A percentile compares a stretch with the other conserved stretches of the same genome.
Evolutionary conservation across 139 green algal genomes (phyloP).

Genomic region (Parachlorella kessleri): DNA sequence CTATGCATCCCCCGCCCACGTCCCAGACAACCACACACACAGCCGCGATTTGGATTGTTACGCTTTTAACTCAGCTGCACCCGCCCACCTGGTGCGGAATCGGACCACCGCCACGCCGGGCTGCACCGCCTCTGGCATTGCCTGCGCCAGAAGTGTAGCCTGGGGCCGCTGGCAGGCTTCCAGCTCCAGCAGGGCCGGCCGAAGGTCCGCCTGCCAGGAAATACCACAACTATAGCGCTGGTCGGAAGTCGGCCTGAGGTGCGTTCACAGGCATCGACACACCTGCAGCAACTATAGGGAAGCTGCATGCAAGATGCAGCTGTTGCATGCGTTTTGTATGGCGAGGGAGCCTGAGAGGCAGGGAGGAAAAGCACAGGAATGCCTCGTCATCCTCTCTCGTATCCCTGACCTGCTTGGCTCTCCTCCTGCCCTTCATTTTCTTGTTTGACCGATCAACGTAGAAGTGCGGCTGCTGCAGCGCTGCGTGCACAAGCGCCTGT

Average conservation of each 20-base stretch:
- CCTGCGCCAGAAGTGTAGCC: not conserved
- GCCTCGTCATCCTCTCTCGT: too few relatives aligned
- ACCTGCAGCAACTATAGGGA: not conserved
- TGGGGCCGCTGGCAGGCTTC: not conserved
- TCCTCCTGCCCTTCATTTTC: too few relatives aligned
- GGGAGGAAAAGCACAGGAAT: too few relatives aligned
- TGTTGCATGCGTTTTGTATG: not conserved
- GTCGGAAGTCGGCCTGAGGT: not conserved
- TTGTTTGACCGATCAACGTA: too few relatives aligned
- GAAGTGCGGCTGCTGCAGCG: too few relatives aligned
- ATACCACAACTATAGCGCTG: not conserved
- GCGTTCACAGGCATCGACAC: not conserved
- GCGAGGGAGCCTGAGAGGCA: too few relatives aligned
- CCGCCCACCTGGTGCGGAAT: conserved; percentile 5
- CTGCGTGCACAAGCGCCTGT: too few relatives aligned
- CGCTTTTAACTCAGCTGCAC: not conserved
- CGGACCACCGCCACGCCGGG: conserved; percentile 14
- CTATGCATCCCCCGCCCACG: too few relatives aligned
- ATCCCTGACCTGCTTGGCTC: too few relatives aligned
- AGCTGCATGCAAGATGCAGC: not conserved
- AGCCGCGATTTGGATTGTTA: too few relatives aligned
- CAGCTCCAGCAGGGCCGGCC: conserved; percentile 37
- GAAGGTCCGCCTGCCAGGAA: conserved; percentile 35
- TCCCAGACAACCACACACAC: too few relatives aligned
- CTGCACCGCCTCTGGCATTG: not conserved